These are phyloP conservation scores for Xylaria sp. DNA, from an alignment of 2,329 filamentous ascomycete genomes.

Conservation along the genomic window DNA sequence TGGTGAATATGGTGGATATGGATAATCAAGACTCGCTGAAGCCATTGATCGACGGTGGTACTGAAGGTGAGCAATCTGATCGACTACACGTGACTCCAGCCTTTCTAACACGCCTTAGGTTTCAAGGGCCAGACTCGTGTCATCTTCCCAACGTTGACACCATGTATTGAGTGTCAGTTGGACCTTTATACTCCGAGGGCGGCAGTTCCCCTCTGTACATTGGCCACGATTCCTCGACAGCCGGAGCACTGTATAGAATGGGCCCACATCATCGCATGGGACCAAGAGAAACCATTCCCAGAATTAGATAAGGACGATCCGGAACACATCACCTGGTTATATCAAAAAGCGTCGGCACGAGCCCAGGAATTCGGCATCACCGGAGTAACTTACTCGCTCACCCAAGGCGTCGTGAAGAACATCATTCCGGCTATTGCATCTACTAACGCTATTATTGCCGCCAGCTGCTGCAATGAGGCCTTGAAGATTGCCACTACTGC, in stretches of 20 bases:
- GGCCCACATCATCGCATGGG: constrained; percentile 99
- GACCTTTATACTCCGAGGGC: constrained; percentile 98
- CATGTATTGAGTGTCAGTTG: constrained; percentile 97
- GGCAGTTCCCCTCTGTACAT: constrained; percentile 95
- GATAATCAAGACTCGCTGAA: constrained; percentile 87
- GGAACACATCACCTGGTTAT: constrained; percentile 97
- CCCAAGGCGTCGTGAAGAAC: constrained; percentile 98
- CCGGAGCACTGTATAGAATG: constrained; percentile 99
- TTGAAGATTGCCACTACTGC: constrained; percentile 89
- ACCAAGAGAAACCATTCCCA: constrained; percentile 83
- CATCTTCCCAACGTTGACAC: constrained; percentile 89
- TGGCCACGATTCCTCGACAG: constrained; percentile 95
- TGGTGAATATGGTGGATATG: constrained; percentile 88
- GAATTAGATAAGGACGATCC: constrained; percentile 94
- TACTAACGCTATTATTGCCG: constrained; percentile 96
- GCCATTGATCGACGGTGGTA: constrained; percentile 94
- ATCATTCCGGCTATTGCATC: constrained; percentile 99
- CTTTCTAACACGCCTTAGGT: constrained; percentile 57
- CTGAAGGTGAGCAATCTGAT: constrained; percentile 70
- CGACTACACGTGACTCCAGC: constrained; percentile 12
- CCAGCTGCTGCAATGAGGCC: constrained; percentile 95
- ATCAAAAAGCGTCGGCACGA: constrained; percentile 81
- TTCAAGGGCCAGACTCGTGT: constrained; percentile 98
- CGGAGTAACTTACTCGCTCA: constrained; percentile 94
- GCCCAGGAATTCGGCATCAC: constrained; percentile 89